Base-by-base conservation (phyloP, 1,284 basidiomycete species). In the Marasmius fiardii region DNA sequence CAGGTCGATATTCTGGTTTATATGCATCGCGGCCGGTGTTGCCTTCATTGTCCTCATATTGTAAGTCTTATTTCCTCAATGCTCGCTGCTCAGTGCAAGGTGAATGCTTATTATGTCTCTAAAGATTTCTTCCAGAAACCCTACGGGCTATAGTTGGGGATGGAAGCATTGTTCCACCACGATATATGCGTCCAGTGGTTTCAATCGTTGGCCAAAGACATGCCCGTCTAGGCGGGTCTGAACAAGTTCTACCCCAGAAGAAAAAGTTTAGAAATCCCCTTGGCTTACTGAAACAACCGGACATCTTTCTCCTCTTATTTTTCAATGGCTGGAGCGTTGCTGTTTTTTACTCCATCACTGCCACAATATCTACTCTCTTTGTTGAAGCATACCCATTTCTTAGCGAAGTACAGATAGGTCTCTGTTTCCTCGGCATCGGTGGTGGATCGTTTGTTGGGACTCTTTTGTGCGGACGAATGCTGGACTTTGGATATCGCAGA, bases 1-100 rank as follows among this genome's bases (percentile, higher is more conserved):
- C 48, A 85, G 89, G 63, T 76, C 87, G 2, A 88, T 92, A 23
- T 93, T 93, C 66, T 92, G 88, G 88, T 88, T 92, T 64, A 69
- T 92, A 7, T 80, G 79, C 54, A 91, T 90, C 3, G 65, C 80
- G 0, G 75, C 85, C 6, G 80, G 74, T 0, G 59, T 73, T 4
- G 85, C 83, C 61, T 71, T 82, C 28, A 39, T 87, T 5, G 65
- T 76, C 33, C 76, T 90, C 60, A n/a, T n/a, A n/a, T n/a, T n/a
- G n/a, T n/a, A n/a, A n/a, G 82, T 74, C 44, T 12, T 26, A 49
- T 18, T 18, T 8, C 24, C 21, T n/a, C 14, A 8, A 44, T 24
- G n/a, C 20, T n/a, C 7, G 26, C 21, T n/a, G n/a, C 39, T 5
- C 16, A n/a, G 12, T 33, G 14, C 23, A 37, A 43, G n/a, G 20